These are phyloP conservation scores for Chenopodium album DNA, from an alignment of 148 eudicot genomes.

Conservation along the genomic window DNA sequence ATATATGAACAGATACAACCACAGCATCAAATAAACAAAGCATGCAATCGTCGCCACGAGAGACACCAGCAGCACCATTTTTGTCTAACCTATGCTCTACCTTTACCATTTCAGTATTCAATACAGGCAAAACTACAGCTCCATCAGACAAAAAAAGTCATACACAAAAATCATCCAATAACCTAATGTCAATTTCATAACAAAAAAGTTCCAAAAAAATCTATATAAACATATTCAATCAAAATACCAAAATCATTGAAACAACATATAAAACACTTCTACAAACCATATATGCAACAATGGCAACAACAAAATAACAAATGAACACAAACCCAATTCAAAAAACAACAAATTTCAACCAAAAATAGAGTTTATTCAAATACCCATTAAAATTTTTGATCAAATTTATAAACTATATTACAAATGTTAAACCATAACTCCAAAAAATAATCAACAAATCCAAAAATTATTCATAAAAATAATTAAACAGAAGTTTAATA, in stretches of 20 bases:
- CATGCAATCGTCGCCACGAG: not conserved
- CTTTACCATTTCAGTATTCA: not conserved
- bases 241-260: not conserved
- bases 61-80: not conserved
- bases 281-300: not conserved
- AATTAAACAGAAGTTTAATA: not conserved
- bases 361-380: slow-evolving; percentile 3
- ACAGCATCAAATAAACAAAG: not conserved
- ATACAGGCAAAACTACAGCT: not conserved
- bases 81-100: not conserved
- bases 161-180: not conserved
- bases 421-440: not conserved
- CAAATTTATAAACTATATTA: slow-evolving; percentile 11
- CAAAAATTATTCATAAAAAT: not conserved
- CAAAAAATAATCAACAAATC: not conserved
- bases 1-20: not conserved
- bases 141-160: not conserved
- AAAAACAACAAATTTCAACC: slow-evolving; percentile 16
- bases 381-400: slow-evolving; percentile 10
- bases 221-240: not conserved
- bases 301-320: slow-evolving; percentile 15
- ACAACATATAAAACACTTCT: not conserved
- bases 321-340: slow-evolving; percentile 19
- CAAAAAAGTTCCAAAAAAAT: not conserved
- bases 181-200: not conserved